Evolutionary conservation across 192 early-diverging fungal genomes (phyloP).

Genomic region (Podila clonocystis): DNA sequence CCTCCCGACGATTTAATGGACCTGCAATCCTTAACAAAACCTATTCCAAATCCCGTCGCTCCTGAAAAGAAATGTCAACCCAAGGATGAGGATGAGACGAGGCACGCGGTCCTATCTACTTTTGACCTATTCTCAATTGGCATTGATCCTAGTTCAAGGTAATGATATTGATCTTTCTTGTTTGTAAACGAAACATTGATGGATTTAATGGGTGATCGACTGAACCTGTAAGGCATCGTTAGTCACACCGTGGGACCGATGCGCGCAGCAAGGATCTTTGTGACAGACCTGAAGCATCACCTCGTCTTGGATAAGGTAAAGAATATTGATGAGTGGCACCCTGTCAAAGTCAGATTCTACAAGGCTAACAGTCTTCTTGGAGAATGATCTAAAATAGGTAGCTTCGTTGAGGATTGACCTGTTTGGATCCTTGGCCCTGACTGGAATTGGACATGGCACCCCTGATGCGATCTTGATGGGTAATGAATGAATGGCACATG

Average conservation of each 20-base stretch:
- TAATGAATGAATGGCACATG: constrained; percentile 2
- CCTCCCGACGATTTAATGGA: too few relatives aligned
- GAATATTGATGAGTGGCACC: neutral
- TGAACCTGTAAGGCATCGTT: neutral
- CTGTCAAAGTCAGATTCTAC: neutral
- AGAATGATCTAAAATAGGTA: constrained; percentile 38
- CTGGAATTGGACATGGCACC: constrained; percentile 94
- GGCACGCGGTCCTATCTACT: constrained; percentile 89
- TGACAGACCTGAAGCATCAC: constrained; percentile 81
- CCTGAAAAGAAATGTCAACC: constrained; percentile 5
- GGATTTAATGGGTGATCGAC: too few relatives aligned
- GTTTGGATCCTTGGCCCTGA: constrained; percentile 95
- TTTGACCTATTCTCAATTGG: constrained; percentile 98
- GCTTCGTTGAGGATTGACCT: constrained; percentile 79
- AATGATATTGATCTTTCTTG: neutral
- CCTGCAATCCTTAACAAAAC: constrained; percentile 18
- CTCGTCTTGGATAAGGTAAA: constrained; percentile 67
- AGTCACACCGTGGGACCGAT: constrained; percentile 94
- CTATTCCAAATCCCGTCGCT: constrained; percentile 28
- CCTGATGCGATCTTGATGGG: constrained; percentile 87
- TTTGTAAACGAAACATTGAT: too few relatives aligned
- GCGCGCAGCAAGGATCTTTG: constrained; percentile 95
- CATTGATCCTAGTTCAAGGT: constrained; percentile 89
- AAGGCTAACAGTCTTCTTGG: constrained; percentile 8
- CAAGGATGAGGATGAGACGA: constrained; percentile 32